Evolutionary conservation across 805 yeast species (phyloP), one percentile per base, ranked within the genome.

Genomic region (Cyberlindnera maclurae): DNA sequence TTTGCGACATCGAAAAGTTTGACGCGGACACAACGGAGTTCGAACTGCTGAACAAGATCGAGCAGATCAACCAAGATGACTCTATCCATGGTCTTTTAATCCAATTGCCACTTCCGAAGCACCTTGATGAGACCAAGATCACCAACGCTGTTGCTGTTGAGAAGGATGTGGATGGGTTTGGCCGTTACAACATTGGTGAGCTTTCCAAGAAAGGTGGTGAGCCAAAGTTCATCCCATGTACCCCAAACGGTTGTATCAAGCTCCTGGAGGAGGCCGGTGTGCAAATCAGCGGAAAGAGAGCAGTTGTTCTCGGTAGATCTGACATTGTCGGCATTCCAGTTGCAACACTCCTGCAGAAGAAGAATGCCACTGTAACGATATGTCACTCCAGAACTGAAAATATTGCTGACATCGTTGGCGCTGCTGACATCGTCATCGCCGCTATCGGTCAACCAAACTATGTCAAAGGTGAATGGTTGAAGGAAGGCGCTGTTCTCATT

Each of bases 311-410:
- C 46, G 95, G 95, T 35, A 73, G 95, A 63, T 81, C 89, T 29
- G 90, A 84, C 60, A 84, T 84, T 48, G 95, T 84, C 24, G 95
- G 95, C 44, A 74, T 79, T 38, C 95, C 95, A 30, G 76, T 83
- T 41, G 77, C 90, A 31, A 73, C 79, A 27, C 65, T 84, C 58
- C 66, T 84, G 53, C 79, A 75, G 52, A 76, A 77, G 57, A 75
- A 75, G 46, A 72, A 84, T 56, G 87, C 90, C 37, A 82, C 85
- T 15, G 93, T 84, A 32, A 81, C 93, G 12, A 65, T 73, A 34
- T 75, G 85, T 55, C 94, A 84, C 60, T 78, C 87, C 33, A 69
- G 68, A 53, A 75, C 93, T 18, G 59, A 68, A 31, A 67, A 74
- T 48, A 61, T 72, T 18, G 71, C 72, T 32, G 60, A 74, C 36